Evolutionary conservation across 192 early-diverging fungal genomes (phyloP).

Genomic region (Podila epicladia): DNA sequence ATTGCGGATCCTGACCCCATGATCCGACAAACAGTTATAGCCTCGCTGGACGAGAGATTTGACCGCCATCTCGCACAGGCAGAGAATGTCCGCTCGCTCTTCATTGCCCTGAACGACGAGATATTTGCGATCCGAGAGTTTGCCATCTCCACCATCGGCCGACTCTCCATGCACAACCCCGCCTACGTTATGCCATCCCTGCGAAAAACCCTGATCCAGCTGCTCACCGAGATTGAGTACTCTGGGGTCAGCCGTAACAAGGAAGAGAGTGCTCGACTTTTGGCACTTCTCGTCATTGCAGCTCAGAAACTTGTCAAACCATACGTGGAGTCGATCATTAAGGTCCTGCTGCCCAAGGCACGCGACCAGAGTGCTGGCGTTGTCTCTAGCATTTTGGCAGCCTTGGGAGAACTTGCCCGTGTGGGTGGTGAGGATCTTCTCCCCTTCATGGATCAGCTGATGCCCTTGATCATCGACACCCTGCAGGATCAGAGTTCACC

Average conservation of each 20-base stretch:
- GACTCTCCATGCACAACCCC: slow-evolving; percentile 87
- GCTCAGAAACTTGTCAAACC: slow-evolving; percentile 88
- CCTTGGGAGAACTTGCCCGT: slow-evolving; percentile 83
- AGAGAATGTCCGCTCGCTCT: slow-evolving; percentile 88
- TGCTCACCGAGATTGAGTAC: slow-evolving; percentile 93
- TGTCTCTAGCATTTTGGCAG: slow-evolving; percentile 80
- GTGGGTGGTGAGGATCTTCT: slow-evolving; percentile 86
- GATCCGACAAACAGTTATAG: slow-evolving; percentile 82
- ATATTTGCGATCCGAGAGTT: slow-evolving; percentile 86
- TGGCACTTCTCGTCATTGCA: slow-evolving; percentile 79
- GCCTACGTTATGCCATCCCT: slow-evolving; percentile 93
- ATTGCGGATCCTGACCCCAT: slow-evolving; percentile 85
- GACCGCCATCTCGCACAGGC: slow-evolving; percentile 91
- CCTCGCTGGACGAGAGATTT: slow-evolving; percentile 82
- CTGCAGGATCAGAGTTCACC: slow-evolving; percentile 87
- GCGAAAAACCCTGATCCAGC: slow-evolving; percentile 84
- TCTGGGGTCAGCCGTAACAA: slow-evolving; percentile 83
- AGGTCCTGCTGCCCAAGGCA: slow-evolving; percentile 84
- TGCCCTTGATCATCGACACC: slow-evolving; percentile 89
- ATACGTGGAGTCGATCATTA: slow-evolving; percentile 89
- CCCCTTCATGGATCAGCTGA: slow-evolving; percentile 81
- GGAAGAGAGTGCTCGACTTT: slow-evolving; percentile 84
- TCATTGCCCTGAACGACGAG: slow-evolving; percentile 93
- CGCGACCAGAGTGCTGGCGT: slow-evolving; percentile 81
- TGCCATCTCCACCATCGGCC: slow-evolving; percentile 86